Conservation (phyloP, 2,329 filamentous ascomycete genomes). For the Phialocephala sp. region DNA sequence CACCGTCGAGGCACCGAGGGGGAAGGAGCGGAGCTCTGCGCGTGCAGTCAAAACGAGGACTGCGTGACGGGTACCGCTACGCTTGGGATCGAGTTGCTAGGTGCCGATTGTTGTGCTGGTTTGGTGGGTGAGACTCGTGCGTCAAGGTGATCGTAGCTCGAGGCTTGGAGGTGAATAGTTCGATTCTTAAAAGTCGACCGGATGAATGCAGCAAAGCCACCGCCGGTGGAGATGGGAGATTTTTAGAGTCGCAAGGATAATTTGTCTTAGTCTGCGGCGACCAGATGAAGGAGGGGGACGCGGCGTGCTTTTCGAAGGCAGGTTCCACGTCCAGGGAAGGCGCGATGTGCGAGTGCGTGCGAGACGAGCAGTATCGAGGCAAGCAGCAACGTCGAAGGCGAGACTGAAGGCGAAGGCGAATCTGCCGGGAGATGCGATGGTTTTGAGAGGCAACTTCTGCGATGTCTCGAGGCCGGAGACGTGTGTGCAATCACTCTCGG, state of each 20-base stretch:
- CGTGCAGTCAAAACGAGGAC: background rate
- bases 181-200: constrained; percentile 19
- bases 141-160: constrained; percentile 27
- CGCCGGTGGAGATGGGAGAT: constrained; percentile 12
- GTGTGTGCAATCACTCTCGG: background rate
- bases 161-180: constrained; percentile 23
- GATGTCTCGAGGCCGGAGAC: no score
- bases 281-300: constrained; percentile 23
- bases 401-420: background rate
- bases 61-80: constrained; percentile 16
- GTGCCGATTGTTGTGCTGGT: constrained; percentile 11
- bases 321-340: background rate
- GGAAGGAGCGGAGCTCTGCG: constrained; percentile 4
- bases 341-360: constrained; percentile 6
- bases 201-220: constrained; percentile 17
- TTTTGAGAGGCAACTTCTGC: constrained; percentile 2
- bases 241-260: constrained; percentile 30
- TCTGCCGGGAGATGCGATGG: background rate
- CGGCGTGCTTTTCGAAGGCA: constrained; percentile 17
- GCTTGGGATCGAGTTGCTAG: constrained; percentile 4
- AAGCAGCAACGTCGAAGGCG: no score
- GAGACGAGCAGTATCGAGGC: background rate
- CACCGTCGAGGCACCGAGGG: constrained; percentile 9
- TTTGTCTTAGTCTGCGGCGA: constrained; percentile 29
- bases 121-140: constrained; percentile 18